Conservation (phyloP, 78 protist species). For the Isochrysis galbana region DNA sequence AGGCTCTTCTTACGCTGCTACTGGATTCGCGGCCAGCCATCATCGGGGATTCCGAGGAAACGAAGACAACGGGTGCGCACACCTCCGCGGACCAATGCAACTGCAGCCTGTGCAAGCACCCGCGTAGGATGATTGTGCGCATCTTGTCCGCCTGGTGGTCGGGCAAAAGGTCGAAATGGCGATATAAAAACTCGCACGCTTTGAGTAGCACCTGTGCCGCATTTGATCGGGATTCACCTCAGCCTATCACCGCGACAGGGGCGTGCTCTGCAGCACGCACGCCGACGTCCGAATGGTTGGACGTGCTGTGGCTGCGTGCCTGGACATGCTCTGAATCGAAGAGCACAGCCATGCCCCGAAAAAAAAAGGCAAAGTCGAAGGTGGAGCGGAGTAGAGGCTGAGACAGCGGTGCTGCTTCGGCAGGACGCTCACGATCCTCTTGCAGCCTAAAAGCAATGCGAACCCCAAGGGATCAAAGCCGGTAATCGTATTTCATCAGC, state of each 20-base stretch:
- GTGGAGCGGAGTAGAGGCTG: conserved; percentile 21
- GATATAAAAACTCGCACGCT: conserved; percentile 2
- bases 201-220: conserved; percentile 11
- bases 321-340: background rate
- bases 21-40: too few species aligned
- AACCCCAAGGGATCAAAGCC: too few species aligned
- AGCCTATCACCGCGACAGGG: too few species aligned
- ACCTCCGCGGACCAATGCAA: background rate
- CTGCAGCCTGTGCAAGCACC: background rate
- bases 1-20: too few species aligned
- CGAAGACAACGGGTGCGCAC: too few species aligned
- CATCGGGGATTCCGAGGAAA: too few species aligned
- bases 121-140: background rate
- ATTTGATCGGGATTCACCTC: too few species aligned
- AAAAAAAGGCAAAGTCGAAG: background rate
- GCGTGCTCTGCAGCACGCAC: too few species aligned
- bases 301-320: background rate
- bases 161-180: background rate
- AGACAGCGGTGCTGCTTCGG: background rate
- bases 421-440: background rate
- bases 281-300: too few species aligned
- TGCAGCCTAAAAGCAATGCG: too few species aligned
- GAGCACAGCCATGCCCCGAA: background rate
- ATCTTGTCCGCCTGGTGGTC: background rate
- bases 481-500: too few species aligned